phyloP scores from a whole-genome alignment of 169 alveolate species.

The Plasmodium cynomolgi region DNA sequence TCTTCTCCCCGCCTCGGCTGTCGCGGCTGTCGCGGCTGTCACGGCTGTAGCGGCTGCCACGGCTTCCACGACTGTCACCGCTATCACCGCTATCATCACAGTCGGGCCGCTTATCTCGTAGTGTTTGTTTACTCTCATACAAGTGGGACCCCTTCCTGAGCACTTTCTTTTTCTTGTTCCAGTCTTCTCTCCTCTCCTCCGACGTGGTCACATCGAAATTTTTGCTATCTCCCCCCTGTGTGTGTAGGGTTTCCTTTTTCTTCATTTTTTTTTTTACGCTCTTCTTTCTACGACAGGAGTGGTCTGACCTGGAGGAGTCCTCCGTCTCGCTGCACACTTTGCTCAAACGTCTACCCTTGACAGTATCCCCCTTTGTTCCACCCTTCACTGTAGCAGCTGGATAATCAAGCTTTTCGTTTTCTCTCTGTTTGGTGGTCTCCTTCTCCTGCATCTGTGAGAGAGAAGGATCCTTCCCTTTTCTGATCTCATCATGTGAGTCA shows the following conservation, averaged over 20 bases:
- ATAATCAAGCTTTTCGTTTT: neutral
- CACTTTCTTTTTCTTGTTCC: neutral
- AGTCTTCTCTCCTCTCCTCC: neutral
- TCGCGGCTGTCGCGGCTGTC: neutral
- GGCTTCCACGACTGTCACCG: neutral
- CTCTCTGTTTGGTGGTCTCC: neutral
- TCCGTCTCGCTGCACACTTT: neutral
- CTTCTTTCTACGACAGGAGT: constrained; percentile 7
- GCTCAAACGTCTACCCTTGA: neutral
- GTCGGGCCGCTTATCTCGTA: neutral
- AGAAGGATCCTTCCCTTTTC: neutral
- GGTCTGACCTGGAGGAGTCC: neutral
- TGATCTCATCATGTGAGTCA: neutral
- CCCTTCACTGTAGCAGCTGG: neutral
- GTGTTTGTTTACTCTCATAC: neutral
- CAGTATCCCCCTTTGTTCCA: neutral
- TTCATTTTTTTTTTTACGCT: neutral
- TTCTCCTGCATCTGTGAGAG: neutral
- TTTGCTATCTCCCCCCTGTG: neutral
- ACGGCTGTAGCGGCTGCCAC: neutral
- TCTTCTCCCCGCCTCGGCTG: no score
- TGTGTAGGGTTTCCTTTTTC: neutral
- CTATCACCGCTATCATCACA: neutral
- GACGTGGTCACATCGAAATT: neutral
- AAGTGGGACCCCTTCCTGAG: neutral